Base-by-base conservation (phyloP, 139 green algal genomes). In the Chlorella sp. region DNA sequence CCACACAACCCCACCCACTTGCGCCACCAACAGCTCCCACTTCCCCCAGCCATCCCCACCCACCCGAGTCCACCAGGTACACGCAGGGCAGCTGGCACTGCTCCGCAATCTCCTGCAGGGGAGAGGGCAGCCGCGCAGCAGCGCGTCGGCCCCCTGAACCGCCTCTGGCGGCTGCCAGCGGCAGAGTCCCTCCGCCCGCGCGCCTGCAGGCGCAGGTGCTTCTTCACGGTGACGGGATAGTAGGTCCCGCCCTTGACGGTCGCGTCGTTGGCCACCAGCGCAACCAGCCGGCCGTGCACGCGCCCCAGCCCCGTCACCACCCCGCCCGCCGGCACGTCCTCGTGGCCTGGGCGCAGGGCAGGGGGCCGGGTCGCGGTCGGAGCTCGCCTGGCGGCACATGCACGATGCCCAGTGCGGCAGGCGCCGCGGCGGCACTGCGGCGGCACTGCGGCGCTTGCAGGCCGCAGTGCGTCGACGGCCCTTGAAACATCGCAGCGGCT, bases 151-250 rank as follows among this genome's bases (percentile, higher is more conserved):
- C n/a, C n/a, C n/a, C n/a, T n/a, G n/a, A n/a, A n/a, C n/a, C n/a
- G n/a, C n/a, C n/a, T n/a, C n/a, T n/a, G n/a, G n/a, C n/a, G n/a
- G n/a, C n/a, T n/a, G n/a, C n/a, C n/a, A n/a, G n/a, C n/a, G n/a
- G n/a, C n/a, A n/a, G n/a, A n/a, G n/a, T n/a, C n/a, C n/a, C n/a
- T n/a, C n/a, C n/a, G n/a, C n/a, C n/a, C n/a, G n/a, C n/a, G n/a
- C n/a, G n/a, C n/a, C n/a, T n/a, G n/a, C 60, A 95, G 83, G 27
- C 93, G 66, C 67, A 98, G 79, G 82, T 98, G 94, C 87, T 98
- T 98, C 89, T 96, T 85, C 41, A 97, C 93, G 0, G 94, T 98
- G 79, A 98, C 92, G 6, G 94, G 94, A 82, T 96, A 98, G 87
- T 98, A 98, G 1, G 92, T 98, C 45, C 94, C 94, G 35, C 85